Evolutionary conservation across 768 basidiomycete genomes (phyloP).

Genomic region (Vishniacozyma victoriae): DNA sequence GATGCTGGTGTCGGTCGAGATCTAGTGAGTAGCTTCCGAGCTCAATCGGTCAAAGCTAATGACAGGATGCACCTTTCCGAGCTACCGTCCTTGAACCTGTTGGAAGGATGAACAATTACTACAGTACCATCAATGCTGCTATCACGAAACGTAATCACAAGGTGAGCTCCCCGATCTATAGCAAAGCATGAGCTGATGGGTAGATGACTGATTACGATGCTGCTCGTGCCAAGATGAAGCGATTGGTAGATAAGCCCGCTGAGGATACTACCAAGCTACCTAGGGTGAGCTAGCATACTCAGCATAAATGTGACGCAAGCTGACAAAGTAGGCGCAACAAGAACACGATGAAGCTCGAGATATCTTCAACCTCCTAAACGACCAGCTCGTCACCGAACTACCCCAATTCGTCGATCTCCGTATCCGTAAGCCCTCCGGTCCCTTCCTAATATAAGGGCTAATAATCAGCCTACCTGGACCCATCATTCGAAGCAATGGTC

Average conservation of each 20-base stretch:
- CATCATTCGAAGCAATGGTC: constrained; percentile 93
- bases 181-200: neutral
- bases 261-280: constrained; percentile 90
- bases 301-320: neutral
- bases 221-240: constrained; percentile 80
- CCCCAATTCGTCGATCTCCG: constrained; percentile 90
- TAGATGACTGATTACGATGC: constrained; percentile 94
- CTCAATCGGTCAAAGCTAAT: neutral
- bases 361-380: constrained; percentile 86
- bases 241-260: constrained; percentile 81
- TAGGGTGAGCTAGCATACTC: constrained; percentile 53
- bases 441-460: neutral
- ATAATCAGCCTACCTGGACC: constrained; percentile 74
- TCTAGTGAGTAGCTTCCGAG: constrained; percentile 58
- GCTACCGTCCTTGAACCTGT: constrained; percentile 92
- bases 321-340: constrained; percentile 69
- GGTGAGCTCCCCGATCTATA: constrained; percentile 50
- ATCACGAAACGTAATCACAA: constrained; percentile 95
- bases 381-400: constrained; percentile 81
- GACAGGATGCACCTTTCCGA: constrained; percentile 84
- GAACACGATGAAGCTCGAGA: constrained; percentile 93
- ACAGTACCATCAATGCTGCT: constrained; percentile 85
- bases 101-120: constrained; percentile 94
- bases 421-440: constrained; percentile 53
- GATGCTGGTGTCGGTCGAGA: constrained; percentile 78